Percentiles rank a stretch among this genome's conserved stretches.
Conservation (phyloP, 495 filamentous ascomycete genomes). For the Talaromyces liani region DNA sequence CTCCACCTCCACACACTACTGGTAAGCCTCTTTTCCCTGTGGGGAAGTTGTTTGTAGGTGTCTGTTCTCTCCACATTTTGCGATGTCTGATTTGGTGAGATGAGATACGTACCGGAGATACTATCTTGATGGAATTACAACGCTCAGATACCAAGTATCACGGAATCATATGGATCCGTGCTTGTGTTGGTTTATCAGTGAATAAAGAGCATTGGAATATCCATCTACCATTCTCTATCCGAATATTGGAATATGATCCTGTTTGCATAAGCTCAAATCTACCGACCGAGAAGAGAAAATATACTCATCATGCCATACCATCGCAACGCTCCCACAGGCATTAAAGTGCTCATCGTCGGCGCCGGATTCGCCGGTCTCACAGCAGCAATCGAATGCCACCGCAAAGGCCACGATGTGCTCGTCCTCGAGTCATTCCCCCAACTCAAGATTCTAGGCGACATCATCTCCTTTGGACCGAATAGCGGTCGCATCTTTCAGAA, state of each 20-base stretch:
- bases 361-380: constrained; percentile 53
- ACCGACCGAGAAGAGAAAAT: neutral
- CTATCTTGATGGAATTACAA: neutral
- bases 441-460: constrained; percentile 50
- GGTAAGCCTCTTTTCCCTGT: neutral
- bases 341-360: constrained; percentile 12
- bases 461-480: constrained; percentile 54
- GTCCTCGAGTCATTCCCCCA: constrained; percentile 48
- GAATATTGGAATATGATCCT: neutral
- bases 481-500: constrained; percentile 43
- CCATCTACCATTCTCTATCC: neutral
- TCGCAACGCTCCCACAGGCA: neutral
- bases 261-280: neutral
- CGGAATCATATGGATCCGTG: neutral
- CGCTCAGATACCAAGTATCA: neutral
- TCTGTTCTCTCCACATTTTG: neutral
- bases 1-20: neutral
- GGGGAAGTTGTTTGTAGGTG: neutral
- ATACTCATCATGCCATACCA: neutral
- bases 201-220: neutral
- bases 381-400: constrained; percentile 51
- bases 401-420: constrained; percentile 54
- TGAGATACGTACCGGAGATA: neutral
- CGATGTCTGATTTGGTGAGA: neutral
- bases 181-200: neutral